Percentiles rank a stretch among this genome's conserved stretches.
These are phyloP conservation scores for Erucastrum elatum DNA, from an alignment of 345 rosid genomes.

Conservation along the genomic window DNA sequence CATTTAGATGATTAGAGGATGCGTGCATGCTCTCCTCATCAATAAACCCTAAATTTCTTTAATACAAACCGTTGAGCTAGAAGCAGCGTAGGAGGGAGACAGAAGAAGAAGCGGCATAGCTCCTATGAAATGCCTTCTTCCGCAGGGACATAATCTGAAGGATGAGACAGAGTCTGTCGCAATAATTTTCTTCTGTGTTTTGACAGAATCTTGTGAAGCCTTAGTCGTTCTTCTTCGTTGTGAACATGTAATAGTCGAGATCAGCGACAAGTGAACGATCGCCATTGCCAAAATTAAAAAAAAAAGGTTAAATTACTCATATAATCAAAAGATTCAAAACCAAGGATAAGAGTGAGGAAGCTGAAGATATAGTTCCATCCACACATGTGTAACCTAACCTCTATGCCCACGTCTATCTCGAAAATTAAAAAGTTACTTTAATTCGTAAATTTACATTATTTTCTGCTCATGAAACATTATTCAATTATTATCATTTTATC, in stretches of 20 bases:
- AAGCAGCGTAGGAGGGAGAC: slow-evolving; percentile 37
- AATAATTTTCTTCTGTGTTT: slow-evolving; percentile 9
- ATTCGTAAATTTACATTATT: background rate
- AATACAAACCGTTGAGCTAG: slow-evolving; percentile 54
- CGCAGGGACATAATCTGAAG: slow-evolving; percentile 45
- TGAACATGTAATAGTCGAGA: slow-evolving; percentile 12
- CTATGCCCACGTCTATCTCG: background rate
- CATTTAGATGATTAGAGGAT: background rate
- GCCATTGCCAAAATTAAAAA: background rate
- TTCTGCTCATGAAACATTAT: background rate
- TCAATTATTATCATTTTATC: background rate
- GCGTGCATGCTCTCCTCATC: background rate
- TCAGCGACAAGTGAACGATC: background rate
- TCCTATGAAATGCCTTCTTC: slow-evolving; percentile 56
- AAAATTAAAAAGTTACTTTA: background rate
- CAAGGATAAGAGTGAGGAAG: background rate
- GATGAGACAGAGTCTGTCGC: slow-evolving; percentile 12
- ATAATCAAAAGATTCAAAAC: background rate
- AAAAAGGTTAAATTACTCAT: background rate
- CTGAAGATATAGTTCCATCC: background rate
- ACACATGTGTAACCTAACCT: background rate
- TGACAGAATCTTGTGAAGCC: slow-evolving; percentile 11
- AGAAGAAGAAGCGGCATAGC: slow-evolving; percentile 47
- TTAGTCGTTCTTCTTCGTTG: slow-evolving; percentile 6
- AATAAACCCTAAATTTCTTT: background rate